phyloP scores from a whole-genome alignment of 2,329 filamentous ascomycete genomes.

The Colletotrichum coccodes region DNA sequence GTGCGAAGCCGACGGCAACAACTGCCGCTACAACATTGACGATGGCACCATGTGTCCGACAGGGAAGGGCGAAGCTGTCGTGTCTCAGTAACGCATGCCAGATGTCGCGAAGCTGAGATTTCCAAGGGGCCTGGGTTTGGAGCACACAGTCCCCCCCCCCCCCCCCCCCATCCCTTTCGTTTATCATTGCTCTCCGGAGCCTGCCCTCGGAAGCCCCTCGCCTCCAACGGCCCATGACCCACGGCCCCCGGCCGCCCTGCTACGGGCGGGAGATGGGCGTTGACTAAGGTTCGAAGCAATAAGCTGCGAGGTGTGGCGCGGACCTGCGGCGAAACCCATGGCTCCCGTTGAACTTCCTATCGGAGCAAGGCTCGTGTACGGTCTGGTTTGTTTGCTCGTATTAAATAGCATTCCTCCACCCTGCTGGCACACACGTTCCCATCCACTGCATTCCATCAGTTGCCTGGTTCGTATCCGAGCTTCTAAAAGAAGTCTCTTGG shows the following conservation, averaged over 20 bases:
- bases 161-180: slow-evolving; percentile 10
- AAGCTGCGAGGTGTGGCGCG: slow-evolving; percentile 24
- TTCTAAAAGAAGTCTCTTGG: background rate
- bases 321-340: slow-evolving; percentile 22
- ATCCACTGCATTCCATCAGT: slow-evolving; percentile 9
- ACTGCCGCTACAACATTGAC: background rate
- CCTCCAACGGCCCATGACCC: background rate
- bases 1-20: background rate
- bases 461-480: background rate
- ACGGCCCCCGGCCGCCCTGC: background rate
- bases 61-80: slow-evolving; percentile 2
- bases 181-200: slow-evolving; percentile 20
- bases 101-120: slow-evolving; percentile 11
- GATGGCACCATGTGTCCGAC: background rate
- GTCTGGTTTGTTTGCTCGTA: slow-evolving; percentile 18
- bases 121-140: background rate
- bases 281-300: slow-evolving; percentile 7
- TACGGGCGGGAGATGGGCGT: slow-evolving; percentile 14
- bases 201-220: background rate
- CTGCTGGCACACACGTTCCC: background rate
- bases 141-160: background rate
- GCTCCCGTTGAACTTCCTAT: slow-evolving; percentile 16
- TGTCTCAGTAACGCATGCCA: slow-evolving; percentile 23
- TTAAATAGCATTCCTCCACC: slow-evolving; percentile 24
- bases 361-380: slow-evolving; percentile 3